Conservation (phyloP, 225 moss, liverwort and hornwort species). For the Sphagnum contortum region DNA sequence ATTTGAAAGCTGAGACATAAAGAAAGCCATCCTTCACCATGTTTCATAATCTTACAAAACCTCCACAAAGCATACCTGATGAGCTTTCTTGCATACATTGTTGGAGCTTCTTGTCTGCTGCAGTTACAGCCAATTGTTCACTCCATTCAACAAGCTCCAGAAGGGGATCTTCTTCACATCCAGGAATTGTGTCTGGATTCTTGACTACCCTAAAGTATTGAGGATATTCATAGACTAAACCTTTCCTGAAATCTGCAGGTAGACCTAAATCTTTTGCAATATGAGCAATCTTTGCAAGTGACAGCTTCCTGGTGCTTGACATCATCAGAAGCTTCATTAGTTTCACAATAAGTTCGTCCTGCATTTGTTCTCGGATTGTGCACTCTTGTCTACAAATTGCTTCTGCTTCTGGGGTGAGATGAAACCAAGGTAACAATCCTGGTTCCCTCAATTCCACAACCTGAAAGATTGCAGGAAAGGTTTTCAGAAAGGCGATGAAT, state of each 20-base stretch:
- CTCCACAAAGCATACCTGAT: slow-evolving; percentile 15
- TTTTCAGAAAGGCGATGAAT: slow-evolving; percentile 56
- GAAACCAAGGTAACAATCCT: slow-evolving; percentile 47
- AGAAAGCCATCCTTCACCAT: not conserved
- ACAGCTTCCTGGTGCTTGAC: slow-evolving; percentile 59
- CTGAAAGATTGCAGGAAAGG: slow-evolving; percentile 60
- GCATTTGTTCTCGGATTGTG: slow-evolving; percentile 45
- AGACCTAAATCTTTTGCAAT: slow-evolving; percentile 67
- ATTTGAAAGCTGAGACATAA: not conserved
- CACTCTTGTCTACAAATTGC: slow-evolving; percentile 50
- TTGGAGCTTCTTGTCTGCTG: slow-evolving; percentile 35
- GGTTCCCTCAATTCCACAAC: slow-evolving; percentile 47
- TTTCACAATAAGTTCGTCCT: slow-evolving; percentile 67
- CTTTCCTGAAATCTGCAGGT: slow-evolving; percentile 63
- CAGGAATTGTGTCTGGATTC: slow-evolving; percentile 11
- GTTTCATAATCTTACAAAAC: slow-evolving; percentile 2
- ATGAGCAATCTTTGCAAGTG: slow-evolving; percentile 68
- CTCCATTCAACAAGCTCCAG: slow-evolving; percentile 85
- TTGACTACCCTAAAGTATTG: slow-evolving; percentile 71
- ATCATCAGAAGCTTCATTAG: slow-evolving; percentile 91
- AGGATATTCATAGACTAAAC: slow-evolving; percentile 53
- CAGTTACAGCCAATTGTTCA: slow-evolving; percentile 65
- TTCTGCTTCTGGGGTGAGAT: slow-evolving; percentile 65
- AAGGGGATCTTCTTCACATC: slow-evolving; percentile 30
- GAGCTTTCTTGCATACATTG: slow-evolving; percentile 21